Evolutionary conservation across 495 filamentous ascomycete species (phyloP), one percentile per base, ranked within the genome.

Genomic region (Neurospora sp.): DNA sequence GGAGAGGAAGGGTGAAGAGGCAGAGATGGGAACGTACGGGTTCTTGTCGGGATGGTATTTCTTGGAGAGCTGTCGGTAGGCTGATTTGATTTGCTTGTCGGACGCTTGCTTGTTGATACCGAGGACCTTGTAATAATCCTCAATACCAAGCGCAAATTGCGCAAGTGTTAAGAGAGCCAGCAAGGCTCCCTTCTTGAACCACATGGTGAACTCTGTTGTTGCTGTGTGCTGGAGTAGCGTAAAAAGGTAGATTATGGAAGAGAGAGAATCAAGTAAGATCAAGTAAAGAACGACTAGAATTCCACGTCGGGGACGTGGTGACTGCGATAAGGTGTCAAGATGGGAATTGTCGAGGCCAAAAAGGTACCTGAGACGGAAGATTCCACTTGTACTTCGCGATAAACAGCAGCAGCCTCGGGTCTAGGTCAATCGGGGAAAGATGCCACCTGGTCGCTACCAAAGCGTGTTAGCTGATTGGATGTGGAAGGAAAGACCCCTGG

Each of bases 11-110:
- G 48, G 40, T 59, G 9, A 70, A 44, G 9, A 59, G 48, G 61
- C 40, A 68, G 53, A 61, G 53, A 31, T 61, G 48, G 69, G 37
- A 70, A 87, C 91, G 77, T 84, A 97, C 93, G 96, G 96, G 75
- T 99, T 99, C 88, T 99, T 99, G 80, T 99, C 96, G 1, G 96
- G 96, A 78, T 99, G 96, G 81, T 87, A 97, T 83, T 97, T 97
- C 83, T 98, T 98, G 86, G 92, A 96, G 5, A 98, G 84, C 69
- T 88, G 91, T 69, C 94, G 89, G 82, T 99, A 99, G 41, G 96
- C 96, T n/a, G 91, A 89, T 83, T 98, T 99, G 83, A 99, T 94
- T 78, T 98, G 93, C 76, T 89, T 89, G 69, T 97, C 95, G 16
- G 89, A 92, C 4, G 96, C 95, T 27, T 89, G 85, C 79, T 91